Evolutionary conservation across 2,329 filamentous ascomycete genomes (phyloP).

Genomic region (Trichoderma lentiforme): DNA sequence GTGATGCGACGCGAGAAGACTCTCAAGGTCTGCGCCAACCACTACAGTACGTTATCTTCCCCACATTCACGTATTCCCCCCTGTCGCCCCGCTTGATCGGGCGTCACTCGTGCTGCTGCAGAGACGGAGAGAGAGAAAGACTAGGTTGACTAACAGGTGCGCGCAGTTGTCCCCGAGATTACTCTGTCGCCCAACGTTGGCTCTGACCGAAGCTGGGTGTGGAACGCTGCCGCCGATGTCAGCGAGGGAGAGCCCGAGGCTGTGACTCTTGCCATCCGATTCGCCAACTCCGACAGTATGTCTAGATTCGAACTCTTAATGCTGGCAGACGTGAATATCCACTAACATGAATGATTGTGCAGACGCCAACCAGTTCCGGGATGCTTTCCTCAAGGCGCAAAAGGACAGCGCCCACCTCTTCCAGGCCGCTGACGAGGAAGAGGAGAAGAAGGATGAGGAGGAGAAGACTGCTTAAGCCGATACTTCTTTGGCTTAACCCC

Average conservation of each 20-base stretch:
- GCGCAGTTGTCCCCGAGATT: slow-evolving; percentile 90
- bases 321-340: background rate
- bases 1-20: slow-evolving; percentile 99
- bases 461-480: slow-evolving; percentile 26
- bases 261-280: slow-evolving; percentile 92
- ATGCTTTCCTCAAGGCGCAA: slow-evolving; percentile 94
- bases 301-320: slow-evolving; percentile 24
- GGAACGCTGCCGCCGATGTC: slow-evolving; percentile 96
- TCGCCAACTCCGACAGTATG: slow-evolving; percentile 95
- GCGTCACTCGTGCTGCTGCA: background rate
- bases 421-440: slow-evolving; percentile 37
- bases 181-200: slow-evolving; percentile 97
- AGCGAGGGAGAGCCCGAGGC: slow-evolving; percentile 97
- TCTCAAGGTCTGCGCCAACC: slow-evolving; percentile 99
- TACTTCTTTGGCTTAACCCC: background rate
- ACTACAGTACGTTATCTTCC: slow-evolving; percentile 74
- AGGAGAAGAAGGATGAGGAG: slow-evolving; percentile 23
- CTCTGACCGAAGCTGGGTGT: slow-evolving; percentile 98
- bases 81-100: background rate
- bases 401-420: slow-evolving; percentile 92
- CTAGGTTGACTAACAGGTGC: slow-evolving; percentile 9
- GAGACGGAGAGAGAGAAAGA: background rate
- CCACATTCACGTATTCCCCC: background rate
- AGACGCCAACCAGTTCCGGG: slow-evolving; percentile 98
- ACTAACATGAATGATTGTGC: slow-evolving; percentile 9